Conservation (phyloP, 2,329 filamentous ascomycete genomes). For the Coniella vitis region DNA sequence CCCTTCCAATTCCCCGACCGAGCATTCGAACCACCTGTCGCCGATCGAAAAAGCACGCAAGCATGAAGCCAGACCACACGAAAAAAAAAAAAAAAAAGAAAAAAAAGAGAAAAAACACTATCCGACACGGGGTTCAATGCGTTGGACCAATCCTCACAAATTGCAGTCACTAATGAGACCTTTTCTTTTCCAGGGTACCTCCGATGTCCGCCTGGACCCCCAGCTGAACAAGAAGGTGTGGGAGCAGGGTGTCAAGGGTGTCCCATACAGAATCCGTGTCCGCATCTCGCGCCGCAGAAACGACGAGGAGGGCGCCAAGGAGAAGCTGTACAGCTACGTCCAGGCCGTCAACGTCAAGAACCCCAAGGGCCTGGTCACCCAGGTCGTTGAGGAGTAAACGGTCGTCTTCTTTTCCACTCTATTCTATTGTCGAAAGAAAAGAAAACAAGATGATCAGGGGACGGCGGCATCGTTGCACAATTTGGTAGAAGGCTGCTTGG, state of each 20-base stretch:
- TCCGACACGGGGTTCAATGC: no score
- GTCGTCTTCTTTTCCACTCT: no score
- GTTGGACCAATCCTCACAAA: no score
- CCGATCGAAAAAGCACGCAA: background rate
- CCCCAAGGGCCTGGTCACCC: constrained; percentile 93
- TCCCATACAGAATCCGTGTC: constrained; percentile 92
- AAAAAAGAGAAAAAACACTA: no score
- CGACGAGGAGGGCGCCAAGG: constrained; percentile 98
- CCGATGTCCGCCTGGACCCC: constrained; percentile 95
- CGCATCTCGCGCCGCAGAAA: constrained; percentile 99
- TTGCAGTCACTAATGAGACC: background rate
- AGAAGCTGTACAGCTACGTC: constrained; percentile 99
- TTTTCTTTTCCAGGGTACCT: constrained; percentile 63
- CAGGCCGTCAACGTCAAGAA: constrained; percentile 99
- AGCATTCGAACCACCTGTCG: background rate
- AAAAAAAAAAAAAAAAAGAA: no score
- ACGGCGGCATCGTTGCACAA: constrained; percentile 16
- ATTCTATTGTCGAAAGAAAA: no score
- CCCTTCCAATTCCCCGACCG: constrained; percentile 9
- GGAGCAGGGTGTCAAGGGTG: constrained; percentile 98
- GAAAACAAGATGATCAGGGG: constrained; percentile 5
- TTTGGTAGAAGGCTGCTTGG: constrained; percentile 3
- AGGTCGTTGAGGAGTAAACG: constrained; percentile 64
- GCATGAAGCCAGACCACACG: background rate
- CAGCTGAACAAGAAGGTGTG: constrained; percentile 99